These are phyloP conservation scores for Fragaria vesca DNA, from an alignment of 306 rosid species.

Conservation along the genomic window DNA sequence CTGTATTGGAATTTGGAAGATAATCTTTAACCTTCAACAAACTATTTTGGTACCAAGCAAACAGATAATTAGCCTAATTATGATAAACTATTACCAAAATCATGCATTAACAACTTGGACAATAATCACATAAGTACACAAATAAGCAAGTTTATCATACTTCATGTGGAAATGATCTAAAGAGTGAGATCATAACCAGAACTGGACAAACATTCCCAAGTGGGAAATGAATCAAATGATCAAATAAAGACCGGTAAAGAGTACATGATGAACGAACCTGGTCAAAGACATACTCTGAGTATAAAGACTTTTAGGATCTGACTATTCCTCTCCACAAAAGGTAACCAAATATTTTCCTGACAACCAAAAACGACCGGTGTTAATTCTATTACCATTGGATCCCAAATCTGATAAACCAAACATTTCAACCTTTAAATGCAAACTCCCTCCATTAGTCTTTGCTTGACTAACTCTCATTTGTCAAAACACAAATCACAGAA, in stretches of 20 bases:
- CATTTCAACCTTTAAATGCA: background rate
- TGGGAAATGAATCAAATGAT: background rate
- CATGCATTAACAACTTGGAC: background rate
- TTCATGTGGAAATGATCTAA: background rate
- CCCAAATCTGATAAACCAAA: background rate
- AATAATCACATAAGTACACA: background rate
- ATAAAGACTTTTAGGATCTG: background rate
- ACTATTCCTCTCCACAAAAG: conserved; percentile 3
- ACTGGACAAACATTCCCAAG: background rate
- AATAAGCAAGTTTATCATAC: background rate
- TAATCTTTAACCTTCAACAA: background rate
- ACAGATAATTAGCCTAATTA: background rate
- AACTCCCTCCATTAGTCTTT: conserved; percentile 1
- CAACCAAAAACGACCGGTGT: background rate
- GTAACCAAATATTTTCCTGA: background rate
- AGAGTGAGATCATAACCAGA: background rate
- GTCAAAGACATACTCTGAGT: background rate
- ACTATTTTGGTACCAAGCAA: background rate
- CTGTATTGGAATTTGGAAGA: too few relatives aligned
- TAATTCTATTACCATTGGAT: background rate
- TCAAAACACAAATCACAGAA: background rate
- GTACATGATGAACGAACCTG: background rate
- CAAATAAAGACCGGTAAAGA: background rate
- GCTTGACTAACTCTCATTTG: background rate
- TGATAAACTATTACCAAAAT: background rate